These are phyloP conservation scores for Jamesozyma rosinii DNA, from an alignment of 805 yeast genomes.

Conservation along the genomic window DNA sequence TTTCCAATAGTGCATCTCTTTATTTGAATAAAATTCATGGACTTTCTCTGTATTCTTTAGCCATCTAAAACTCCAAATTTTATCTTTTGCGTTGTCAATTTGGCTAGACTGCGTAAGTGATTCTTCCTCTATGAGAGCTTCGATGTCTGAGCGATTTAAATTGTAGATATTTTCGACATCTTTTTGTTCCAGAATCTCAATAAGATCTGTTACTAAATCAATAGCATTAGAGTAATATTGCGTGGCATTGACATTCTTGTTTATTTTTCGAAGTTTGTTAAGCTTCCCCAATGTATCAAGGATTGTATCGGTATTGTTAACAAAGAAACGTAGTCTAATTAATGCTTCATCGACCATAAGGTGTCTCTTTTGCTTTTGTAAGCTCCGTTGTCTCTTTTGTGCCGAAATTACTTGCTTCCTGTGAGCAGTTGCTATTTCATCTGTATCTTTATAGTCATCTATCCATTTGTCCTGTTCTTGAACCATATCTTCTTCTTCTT, in stretches of 20 bases:
- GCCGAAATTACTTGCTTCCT: constrained; percentile 7
- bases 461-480: constrained; percentile 20
- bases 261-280: constrained; percentile 23
- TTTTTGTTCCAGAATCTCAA: constrained; percentile 36
- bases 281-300: constrained; percentile 38
- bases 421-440: constrained; percentile 10
- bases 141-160: constrained; percentile 36
- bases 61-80: constrained; percentile 40
- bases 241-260: neutral
- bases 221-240: constrained; percentile 19
- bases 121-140: constrained; percentile 19
- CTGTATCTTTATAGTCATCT: constrained; percentile 12
- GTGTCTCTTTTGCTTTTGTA: constrained; percentile 10
- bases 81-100: constrained; percentile 15
- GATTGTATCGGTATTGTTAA: constrained; percentile 43
- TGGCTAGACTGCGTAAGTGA: constrained; percentile 16
- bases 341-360: constrained; percentile 27
- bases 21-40: constrained; percentile 42
- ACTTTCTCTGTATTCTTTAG: constrained; percentile 26
- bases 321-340: constrained; percentile 23
- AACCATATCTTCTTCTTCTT: constrained; percentile 22
- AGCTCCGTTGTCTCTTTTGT: constrained; percentile 18
- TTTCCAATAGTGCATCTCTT: constrained; percentile 51
- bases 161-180: constrained; percentile 36
- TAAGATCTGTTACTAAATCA: constrained; percentile 35